Base-by-base conservation (phyloP, 176 grass and related monocot species). In the Carex myosuroides region DNA sequence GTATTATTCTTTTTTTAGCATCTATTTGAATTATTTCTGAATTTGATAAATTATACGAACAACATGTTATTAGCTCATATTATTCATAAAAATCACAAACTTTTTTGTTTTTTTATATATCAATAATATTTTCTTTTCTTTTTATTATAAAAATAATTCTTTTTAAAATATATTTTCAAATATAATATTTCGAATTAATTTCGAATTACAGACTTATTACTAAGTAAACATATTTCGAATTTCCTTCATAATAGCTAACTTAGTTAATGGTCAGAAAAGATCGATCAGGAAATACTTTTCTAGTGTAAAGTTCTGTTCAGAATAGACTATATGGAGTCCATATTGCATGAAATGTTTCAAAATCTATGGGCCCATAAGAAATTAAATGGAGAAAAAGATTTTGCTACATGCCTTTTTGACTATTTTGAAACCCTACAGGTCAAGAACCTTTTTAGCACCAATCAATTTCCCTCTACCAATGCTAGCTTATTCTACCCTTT, bases 321-420 rank as follows among this genome's bases (percentile, higher is more conserved):
- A 65, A n/a, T 12, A 50, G 9, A 50, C 10, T 50, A 50, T 50
- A 50, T 50, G 46, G 46, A 50, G 9, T 11, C 46, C 46, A 50
- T 11, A 50, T 59, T 70, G 54, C 41, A 92, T 84, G 80, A 78
- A 58, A 61, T 58, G 10, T 81, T 73, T 80, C 14, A 52, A 24
- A 81, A 73, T 29, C 80, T 22, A 57, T 80, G 72, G 70, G 9
- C 66, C 42, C 88, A 72, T 92, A 81, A 79, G 22, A 86, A 60
- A 39, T 5, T 39, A 39, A 35, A 60, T 33, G 60, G 72, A 11
- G 84, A 83, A 55, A 55, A 26, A 48, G 53, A 82, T 84, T 57
- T 50, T 79, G 57, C 59, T 53, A 46, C 60, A 48, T 79, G 79
- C 71, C 41, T 66, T 83, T 87, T 90, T 89, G 85, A 90, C 90